These are phyloP conservation scores for Ophiocordyceps robertsii DNA, from an alignment of 2,329 filamentous ascomycete genomes.

Conservation along the genomic window DNA sequence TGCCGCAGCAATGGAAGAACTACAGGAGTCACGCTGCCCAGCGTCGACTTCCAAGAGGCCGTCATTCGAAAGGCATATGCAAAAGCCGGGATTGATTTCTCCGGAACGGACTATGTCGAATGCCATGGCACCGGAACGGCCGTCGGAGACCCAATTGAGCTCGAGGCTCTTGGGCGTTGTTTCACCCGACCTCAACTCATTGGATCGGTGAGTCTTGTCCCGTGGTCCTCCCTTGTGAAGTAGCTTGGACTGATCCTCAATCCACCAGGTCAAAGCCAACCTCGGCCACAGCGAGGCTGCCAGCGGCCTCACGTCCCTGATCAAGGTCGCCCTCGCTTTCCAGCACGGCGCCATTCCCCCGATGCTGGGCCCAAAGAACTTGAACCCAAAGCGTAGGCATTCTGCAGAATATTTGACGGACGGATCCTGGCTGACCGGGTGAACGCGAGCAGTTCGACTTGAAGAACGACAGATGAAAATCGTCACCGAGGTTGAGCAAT, in stretches of 20 bases:
- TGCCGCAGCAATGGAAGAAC: conserved; percentile 8
- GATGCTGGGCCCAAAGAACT: conserved; percentile 7
- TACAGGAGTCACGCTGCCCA: conserved; percentile 11
- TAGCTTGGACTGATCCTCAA: not conserved
- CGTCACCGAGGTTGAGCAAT: conserved; percentile 16
- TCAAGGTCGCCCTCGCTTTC: conserved; percentile 14
- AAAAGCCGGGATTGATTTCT: conserved; percentile 15
- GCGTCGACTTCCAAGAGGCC: conserved; percentile 10
- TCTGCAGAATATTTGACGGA: too few relatives aligned
- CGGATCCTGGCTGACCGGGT: too few relatives aligned
- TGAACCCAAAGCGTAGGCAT: conserved; percentile 7
- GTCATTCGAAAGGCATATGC: conserved; percentile 28
- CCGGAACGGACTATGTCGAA: conserved; percentile 18
- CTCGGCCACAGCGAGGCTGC: conserved; percentile 15
- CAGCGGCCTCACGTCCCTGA: conserved; percentile 11
- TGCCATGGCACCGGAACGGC: conserved; percentile 39
- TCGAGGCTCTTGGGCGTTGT: conserved; percentile 21
- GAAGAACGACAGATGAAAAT: conserved; percentile 6
- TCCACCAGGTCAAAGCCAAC: conserved; percentile 12
- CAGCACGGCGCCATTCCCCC: conserved; percentile 11
- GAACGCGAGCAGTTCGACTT: too few relatives aligned
- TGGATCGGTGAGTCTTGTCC: too few relatives aligned
- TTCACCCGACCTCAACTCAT: not conserved
- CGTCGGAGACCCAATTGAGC: conserved; percentile 39
- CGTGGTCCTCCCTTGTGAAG: too few relatives aligned